These are phyloP conservation scores for Batrachochytrium dendrobatidis DNA, from an alignment of 371 early-diverging fungal genomes.

Conservation along the genomic window DNA sequence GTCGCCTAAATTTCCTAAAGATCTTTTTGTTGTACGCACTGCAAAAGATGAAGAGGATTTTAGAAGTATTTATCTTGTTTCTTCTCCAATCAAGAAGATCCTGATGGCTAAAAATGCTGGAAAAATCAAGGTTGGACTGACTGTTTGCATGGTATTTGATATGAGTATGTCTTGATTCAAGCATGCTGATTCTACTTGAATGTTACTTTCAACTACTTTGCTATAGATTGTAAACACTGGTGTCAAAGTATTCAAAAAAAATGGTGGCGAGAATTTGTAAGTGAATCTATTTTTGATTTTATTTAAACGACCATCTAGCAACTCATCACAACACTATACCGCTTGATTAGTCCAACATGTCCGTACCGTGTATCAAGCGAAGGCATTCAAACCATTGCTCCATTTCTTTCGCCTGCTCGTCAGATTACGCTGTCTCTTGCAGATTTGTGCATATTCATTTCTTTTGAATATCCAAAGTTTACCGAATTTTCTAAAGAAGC, in stretches of 20 bases:
- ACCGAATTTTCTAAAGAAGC: conserved; percentile 34
- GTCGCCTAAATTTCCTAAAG: conserved; percentile 58
- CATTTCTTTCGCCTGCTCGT: conserved; percentile 48
- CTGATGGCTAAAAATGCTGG: conserved; percentile 56
- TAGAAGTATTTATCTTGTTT: conserved; percentile 75
- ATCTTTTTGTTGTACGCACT: conserved; percentile 75
- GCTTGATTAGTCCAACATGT: conserved; percentile 35
- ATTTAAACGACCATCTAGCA: background rate
- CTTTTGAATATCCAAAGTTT: conserved; percentile 52
- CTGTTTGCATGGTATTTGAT: conserved; percentile 1
- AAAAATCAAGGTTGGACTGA: conserved; percentile 52
- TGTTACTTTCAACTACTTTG: conserved; percentile 7
- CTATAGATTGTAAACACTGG: conserved; percentile 82
- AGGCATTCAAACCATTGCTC: conserved; percentile 61
- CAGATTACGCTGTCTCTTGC: conserved; percentile 42
- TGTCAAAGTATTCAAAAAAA: conserved; percentile 72
- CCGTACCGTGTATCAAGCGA: conserved; percentile 73
- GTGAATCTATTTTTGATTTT: background rate
- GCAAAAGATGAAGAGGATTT: conserved; percentile 41
- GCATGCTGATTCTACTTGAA: background rate
- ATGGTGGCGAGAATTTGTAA: conserved; percentile 7
- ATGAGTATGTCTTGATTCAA: background rate
- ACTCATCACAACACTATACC: background rate
- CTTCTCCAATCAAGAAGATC: conserved; percentile 61
- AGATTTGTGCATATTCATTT: conserved; percentile 52